Evolutionary conservation across 2,329 filamentous ascomycete species (phyloP), one percentile per base, ranked within the genome.

Genomic region (Metarhizium rileyi): DNA sequence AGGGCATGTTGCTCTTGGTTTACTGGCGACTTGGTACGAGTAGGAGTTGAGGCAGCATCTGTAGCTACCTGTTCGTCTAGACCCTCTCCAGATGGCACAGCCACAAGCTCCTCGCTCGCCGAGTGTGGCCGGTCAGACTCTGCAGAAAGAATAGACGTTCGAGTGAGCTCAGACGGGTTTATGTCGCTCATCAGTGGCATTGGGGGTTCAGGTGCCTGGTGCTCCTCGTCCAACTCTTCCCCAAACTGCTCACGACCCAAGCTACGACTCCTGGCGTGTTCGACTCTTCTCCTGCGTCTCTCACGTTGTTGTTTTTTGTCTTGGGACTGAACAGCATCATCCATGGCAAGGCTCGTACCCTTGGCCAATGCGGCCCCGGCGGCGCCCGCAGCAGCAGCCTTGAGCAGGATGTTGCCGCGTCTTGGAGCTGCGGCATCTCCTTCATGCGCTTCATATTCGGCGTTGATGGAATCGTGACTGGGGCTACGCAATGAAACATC

Each of bases 131-230:
- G 74, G 55, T 88, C 87, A 0, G 87, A 87, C 26, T 86, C 83
- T 27, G 87, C 86, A 5, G 90, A 93, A 18, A 93, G 69, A 48
- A 97, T 87, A 0, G 91, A 96, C 16, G 86, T 86, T 57, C 91
- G 78, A 0, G 91, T 97, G 49, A 96, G 68, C 47, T 96, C 90
- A 0, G 91, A 95, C 40, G 86, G 81, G 56, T 87, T 86, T 50
- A 95, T 80, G 50, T 89, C 87, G 66, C 90, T 95, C 66, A 86
- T 84, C 54, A 95, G 76, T 3, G 91, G 91, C 84, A 96, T 89
- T 5, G 87, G 87, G 6, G 90, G 85, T 5, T 69, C 66, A 9
- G 73, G 73, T 14, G 87, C 78, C 26, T 50, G 45, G 50, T 50
- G 52, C 20, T 81, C 72, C 47, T 80, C 75, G 52, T 78, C 71